Evolutionary conservation across 2,329 filamentous ascomycete genomes (phyloP), one percentile per base, ranked within the genome.

Genomic region (Akanthomyces muscarius): DNA sequence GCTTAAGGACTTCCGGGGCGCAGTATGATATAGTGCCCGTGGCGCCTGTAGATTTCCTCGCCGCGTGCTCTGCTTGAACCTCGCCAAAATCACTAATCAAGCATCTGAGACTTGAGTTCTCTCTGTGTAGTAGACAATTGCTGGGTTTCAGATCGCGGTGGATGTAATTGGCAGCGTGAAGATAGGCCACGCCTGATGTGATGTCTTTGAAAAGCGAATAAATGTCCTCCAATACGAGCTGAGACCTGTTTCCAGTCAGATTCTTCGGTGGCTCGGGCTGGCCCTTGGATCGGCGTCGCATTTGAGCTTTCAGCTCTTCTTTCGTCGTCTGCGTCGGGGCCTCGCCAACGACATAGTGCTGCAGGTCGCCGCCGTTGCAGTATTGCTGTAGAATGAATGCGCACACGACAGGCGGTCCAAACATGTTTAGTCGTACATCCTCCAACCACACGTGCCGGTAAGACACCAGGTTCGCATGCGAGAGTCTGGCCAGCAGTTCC

Each of bases 361-460:
- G 89, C 21, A 99, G 81, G 72, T 99, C 95, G 18, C 95, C 95
- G 1, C 88, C 84, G 72, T 99, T 98, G 78, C 96, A 99, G 71
- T 97, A 99, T 72, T 99, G 93, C 73, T 99, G 95, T 8, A 99
- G 82, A 63, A 99, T 99, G 73, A 97, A 99, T 5, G 94, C 92
- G 70, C 94, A 98, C 13, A 92, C 92, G 1, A 99, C 92, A 61
- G 87, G 92, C 0, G 96, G 95, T 0, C 92, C 90, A 73, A 99
- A 99, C 1, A 86, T 88, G 66, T 85, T 94, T 59, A 96, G 85
- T 68, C 89, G 86, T 60, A 89, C 88, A 73, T 97, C 90, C 74
- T 99, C 94, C 18, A 99, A 83, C 95, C 95, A 99, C 38, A 97
- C 95, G 76, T 98, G 95, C 7, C 94, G 89, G 74, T 99, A 99